Conservation (phyloP, 2,329 filamentous ascomycete species). For the Cercospora beticola region DNA sequence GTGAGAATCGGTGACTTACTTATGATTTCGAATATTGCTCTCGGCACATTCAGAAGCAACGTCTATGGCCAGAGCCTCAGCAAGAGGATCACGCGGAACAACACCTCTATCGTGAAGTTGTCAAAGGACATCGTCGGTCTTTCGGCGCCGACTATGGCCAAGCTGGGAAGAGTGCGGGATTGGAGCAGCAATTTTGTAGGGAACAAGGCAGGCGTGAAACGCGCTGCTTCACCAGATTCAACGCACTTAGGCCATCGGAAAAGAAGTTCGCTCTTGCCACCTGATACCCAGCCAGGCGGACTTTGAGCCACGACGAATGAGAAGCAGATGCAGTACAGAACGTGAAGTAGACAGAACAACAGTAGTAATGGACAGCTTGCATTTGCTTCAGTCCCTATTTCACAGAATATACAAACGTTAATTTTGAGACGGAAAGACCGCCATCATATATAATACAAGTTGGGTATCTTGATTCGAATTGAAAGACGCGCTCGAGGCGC, state of each 20-base stretch:
- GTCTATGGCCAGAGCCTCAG: slow-evolving; percentile 85
- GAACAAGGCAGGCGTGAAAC: neutral
- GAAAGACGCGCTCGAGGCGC: neutral
- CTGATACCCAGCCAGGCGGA: slow-evolving; percentile 33
- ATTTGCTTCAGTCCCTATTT: neutral
- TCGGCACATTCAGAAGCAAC: slow-evolving; percentile 70
- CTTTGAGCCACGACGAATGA: neutral
- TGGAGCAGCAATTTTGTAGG: slow-evolving; percentile 75
- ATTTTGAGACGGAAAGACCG: neutral
- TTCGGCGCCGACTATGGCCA: slow-evolving; percentile 60
- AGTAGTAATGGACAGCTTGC: neutral
- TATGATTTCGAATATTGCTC: slow-evolving; percentile 73
- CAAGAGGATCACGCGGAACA: slow-evolving; percentile 66
- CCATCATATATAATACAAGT: neutral
- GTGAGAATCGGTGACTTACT: slow-evolving; percentile 74
- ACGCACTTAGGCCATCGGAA: neutral
- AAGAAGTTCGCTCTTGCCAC: slow-evolving; percentile 30
- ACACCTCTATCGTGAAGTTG: slow-evolving; percentile 54
- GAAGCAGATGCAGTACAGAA: neutral
- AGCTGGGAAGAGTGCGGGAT: slow-evolving; percentile 65
- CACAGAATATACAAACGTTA: neutral
- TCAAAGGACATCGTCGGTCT: slow-evolving; percentile 41
- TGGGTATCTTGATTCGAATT: slow-evolving; percentile 2
- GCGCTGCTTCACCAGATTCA: neutral
- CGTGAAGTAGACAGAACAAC: neutral